Evolutionary conservation across 306 rosid species (phyloP).

Genomic region (Prunus dulcis): DNA sequence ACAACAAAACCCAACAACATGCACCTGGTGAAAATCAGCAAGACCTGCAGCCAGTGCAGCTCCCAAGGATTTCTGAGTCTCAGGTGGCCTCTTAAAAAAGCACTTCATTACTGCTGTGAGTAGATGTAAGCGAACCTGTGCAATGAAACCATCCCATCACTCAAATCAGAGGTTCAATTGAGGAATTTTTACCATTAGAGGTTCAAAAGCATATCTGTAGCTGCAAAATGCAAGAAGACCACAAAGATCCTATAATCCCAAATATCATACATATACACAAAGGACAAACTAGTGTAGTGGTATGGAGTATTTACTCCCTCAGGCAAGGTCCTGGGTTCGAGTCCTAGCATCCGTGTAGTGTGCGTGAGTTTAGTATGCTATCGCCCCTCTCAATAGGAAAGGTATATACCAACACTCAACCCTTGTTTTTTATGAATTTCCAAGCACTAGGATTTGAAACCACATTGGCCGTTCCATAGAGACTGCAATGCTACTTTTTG

Average conservation of each 20-base stretch:
- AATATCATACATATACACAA: background rate
- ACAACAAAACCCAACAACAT: background rate
- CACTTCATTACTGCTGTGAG: slow-evolving; percentile 99
- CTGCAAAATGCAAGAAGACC: background rate
- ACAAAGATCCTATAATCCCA: background rate
- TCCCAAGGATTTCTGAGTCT: slow-evolving; percentile 86
- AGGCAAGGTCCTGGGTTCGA: no score
- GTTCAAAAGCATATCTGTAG: background rate
- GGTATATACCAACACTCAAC: background rate
- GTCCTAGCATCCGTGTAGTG: no score
- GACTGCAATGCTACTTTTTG: background rate
- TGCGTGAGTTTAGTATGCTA: no score
- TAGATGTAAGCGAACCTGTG: slow-evolving; percentile 96
- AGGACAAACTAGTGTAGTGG: background rate
- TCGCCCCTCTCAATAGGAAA: no score
- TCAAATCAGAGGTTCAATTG: slow-evolving; percentile 8
- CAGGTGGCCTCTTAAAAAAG: slow-evolving; percentile 97
- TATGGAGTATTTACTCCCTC: no score
- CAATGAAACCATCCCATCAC: slow-evolving; percentile 27
- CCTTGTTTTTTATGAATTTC: background rate
- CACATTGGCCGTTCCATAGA: background rate
- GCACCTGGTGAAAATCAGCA: slow-evolving; percentile 93
- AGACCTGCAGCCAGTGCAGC: slow-evolving; percentile 96
- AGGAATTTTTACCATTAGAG: slow-evolving; percentile 1
- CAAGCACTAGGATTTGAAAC: background rate